Base-by-base conservation (phyloP, 2,329 filamentous ascomycete species). In the Pseudovirgaria hyperparasitica region DNA sequence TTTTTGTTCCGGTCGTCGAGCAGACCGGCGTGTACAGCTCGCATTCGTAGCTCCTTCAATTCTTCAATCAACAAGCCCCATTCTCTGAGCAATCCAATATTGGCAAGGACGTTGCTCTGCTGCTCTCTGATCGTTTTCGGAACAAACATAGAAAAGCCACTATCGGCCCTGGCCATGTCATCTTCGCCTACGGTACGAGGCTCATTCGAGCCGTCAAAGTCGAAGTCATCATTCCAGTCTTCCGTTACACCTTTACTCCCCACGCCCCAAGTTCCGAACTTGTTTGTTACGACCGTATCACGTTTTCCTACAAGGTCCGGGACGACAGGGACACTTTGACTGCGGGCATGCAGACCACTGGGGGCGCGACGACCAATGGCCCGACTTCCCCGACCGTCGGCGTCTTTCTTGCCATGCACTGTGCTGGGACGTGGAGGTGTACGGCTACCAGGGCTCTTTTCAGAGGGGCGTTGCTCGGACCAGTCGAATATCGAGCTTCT, bases 191-290 rank as follows among this genome's bases (percentile, higher is more conserved):
- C 43, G 16, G 41, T 39, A 9, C 34, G 35, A 18, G 43, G 36
- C 22, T 66, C 62, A 15, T 60, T 54, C 9, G 55, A 46, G 25
- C 72, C 68, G 13, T 67, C 67, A 46, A 87, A 86, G 33, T 87
- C 80, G 41, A 92, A 90, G 48, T 92, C 82, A 36, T 86, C 80
- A 41, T 87, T 82, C 82, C 82, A 92, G 44, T 90, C 82, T 48
- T 92, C 82, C 34, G 77, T 86, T 8, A 76, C 75, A 10, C 72
- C 77, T 50, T 86, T 86, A 35, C 72, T 76, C n/a, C 77, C 73
- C 22, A 84, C 58, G 3, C 79, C 80, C 81, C 81, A 87, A 1
- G 81, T 86, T 22, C 81, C 78, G 44, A 84, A 87, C 42, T 85
- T 86, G 28, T 52, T 67, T n/a, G 69, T 44, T 52, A 62, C 50